Percentiles rank a stretch among this genome's conserved stretches.
phyloP scores from a whole-genome alignment of 306 rosid genomes.

The Dicorynia guianensis region DNA sequence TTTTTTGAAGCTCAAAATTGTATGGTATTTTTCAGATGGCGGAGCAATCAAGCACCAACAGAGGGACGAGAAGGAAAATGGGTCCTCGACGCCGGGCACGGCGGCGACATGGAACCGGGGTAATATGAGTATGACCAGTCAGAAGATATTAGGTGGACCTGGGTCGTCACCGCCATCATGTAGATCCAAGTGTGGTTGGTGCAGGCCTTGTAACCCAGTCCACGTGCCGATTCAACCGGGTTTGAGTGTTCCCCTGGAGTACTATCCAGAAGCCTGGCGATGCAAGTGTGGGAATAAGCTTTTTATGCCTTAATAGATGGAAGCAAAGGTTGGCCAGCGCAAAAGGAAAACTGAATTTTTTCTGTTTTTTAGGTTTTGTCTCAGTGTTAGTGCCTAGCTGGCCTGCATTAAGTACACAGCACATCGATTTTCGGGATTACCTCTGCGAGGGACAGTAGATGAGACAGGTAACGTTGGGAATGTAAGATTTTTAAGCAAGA shows the following conservation, averaged over 20 bases:
- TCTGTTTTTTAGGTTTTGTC: slow-evolving; percentile 13
- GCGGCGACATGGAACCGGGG: background rate
- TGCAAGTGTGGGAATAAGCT: slow-evolving; percentile 89
- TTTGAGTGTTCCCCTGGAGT: slow-evolving; percentile 72
- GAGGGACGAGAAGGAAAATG: slow-evolving; percentile 15
- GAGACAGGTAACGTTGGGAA: slow-evolving; percentile 54
- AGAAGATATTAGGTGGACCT: slow-evolving; percentile 58
- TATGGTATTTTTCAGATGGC: slow-evolving; percentile 29
- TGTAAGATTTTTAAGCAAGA: slow-evolving; percentile 58
- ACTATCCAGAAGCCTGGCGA: slow-evolving; percentile 98
- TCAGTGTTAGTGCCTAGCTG: slow-evolving; percentile 35
- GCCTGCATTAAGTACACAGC: slow-evolving; percentile 20
- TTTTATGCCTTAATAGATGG: slow-evolving; percentile 65
- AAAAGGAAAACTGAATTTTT: background rate
- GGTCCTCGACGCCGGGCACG: slow-evolving; percentile 15
- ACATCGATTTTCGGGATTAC: slow-evolving; percentile 27
- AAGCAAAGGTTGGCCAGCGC: slow-evolving; percentile 10
- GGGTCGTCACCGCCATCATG: slow-evolving; percentile 93
- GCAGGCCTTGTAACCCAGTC: slow-evolving; percentile 83
- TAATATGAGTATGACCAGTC: background rate
- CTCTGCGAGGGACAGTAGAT: slow-evolving; percentile 38
- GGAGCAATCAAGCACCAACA: slow-evolving; percentile 28
- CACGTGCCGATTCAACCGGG: slow-evolving; percentile 92
- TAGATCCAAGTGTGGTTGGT: slow-evolving; percentile 82
- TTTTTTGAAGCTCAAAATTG: too few relatives aligned